Conservation (phyloP, 768 basidiomycete species). For the Tricholoma matsutake region DNA sequence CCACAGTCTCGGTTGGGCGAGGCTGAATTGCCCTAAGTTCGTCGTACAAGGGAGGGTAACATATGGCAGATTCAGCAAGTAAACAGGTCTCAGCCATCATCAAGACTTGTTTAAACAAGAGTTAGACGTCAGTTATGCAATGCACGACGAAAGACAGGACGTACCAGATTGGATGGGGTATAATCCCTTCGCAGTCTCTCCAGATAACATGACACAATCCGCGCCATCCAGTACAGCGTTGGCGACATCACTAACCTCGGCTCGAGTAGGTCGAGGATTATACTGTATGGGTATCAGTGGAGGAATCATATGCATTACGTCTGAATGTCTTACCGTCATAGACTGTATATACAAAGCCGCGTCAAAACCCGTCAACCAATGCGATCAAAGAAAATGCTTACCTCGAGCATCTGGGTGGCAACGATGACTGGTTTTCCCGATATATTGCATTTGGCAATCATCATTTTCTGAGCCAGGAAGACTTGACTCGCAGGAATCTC, state of each 20-base stretch:
- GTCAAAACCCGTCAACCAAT: constrained; percentile 10
- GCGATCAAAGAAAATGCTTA: constrained; percentile 25
- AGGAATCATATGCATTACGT: neutral
- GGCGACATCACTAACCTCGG: constrained; percentile 98
- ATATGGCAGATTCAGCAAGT: constrained; percentile 93
- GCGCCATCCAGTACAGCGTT: constrained; percentile 98
- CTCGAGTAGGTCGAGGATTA: constrained; percentile 98
- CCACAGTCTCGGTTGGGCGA: constrained; percentile 89
- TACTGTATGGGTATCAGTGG: constrained; percentile 48
- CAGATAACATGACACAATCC: constrained; percentile 99
- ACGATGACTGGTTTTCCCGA: constrained; percentile 98
- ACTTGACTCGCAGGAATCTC: constrained; percentile 99
- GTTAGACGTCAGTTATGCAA: neutral
- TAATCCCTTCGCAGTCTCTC: constrained; percentile 96
- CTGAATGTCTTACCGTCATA: constrained; percentile 69
- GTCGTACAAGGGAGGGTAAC: constrained; percentile 92
- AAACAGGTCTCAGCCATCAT: constrained; percentile 99
- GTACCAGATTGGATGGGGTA: constrained; percentile 94
- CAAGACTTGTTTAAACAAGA: constrained; percentile 52
- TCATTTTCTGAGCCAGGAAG: constrained; percentile 99
- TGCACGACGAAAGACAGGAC: constrained; percentile 19
- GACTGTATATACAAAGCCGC: constrained; percentile 47
- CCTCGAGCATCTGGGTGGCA: constrained; percentile 99
- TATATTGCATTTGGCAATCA: constrained; percentile 99
- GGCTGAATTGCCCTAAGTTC: constrained; percentile 76